Evolutionary conservation across 768 basidiomycete genomes (phyloP).

Genomic region (Cubamyces lactineus): DNA sequence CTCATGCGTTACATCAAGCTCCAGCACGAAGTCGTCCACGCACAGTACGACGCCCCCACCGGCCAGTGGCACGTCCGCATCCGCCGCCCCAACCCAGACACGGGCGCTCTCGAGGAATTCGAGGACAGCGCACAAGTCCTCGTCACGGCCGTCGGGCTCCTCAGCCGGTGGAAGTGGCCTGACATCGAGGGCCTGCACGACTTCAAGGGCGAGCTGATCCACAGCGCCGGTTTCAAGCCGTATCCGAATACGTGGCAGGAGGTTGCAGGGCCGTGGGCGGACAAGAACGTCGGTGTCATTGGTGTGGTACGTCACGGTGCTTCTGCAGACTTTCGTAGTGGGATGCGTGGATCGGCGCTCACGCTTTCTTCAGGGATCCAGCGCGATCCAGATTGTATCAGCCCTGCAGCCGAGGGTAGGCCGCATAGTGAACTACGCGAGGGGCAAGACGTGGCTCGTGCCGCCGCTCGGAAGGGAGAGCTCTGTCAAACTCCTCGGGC

Average conservation of each 20-base stretch:
- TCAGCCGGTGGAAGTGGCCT: constrained; percentile 71
- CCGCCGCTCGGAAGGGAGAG: constrained; percentile 46
- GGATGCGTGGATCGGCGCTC: not conserved
- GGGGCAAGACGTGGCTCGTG: constrained; percentile 62
- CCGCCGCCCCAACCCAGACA: constrained; percentile 26
- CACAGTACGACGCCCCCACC: constrained; percentile 50
- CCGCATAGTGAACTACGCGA: constrained; percentile 56
- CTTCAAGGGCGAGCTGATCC: constrained; percentile 61
- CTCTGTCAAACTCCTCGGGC: constrained; percentile 44
- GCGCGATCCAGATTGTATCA: constrained; percentile 63
- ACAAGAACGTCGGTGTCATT: constrained; percentile 59
- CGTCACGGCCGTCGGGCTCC: constrained; percentile 53
- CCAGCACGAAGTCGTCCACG: constrained; percentile 55
- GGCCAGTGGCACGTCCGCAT: constrained; percentile 63
- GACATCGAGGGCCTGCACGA: constrained; percentile 58
- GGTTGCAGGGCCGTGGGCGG: constrained; percentile 50
- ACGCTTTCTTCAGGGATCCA: constrained; percentile 51
- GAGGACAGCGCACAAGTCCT: constrained; percentile 61
- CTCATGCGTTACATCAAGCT: constrained; percentile 57
- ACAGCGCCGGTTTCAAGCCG: constrained; percentile 65
- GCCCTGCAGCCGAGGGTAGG: constrained; percentile 56
- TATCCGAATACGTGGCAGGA: constrained; percentile 43
- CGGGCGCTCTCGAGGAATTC: constrained; percentile 36
- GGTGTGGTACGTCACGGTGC: constrained; percentile 57
- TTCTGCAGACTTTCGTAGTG: not conserved